phyloP scores from a whole-genome alignment of 192 early-diverging fungal genomes.

The Coemansia sp. region DNA sequence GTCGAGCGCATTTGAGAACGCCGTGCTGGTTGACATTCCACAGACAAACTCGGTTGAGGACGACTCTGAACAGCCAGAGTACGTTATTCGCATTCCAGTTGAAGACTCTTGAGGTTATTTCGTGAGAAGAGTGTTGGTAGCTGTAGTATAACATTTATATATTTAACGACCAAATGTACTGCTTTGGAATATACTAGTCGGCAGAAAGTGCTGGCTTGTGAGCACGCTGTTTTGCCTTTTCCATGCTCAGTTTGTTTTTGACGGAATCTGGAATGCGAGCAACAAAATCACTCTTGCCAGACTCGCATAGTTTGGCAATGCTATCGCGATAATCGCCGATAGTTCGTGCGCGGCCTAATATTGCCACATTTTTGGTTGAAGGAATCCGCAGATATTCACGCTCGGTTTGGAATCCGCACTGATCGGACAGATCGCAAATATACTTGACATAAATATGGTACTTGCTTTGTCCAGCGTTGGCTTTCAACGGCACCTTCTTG shows the following conservation, averaged over 20 bases:
- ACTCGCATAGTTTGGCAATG: slow-evolving; percentile 7
- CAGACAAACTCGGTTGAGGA: slow-evolving; percentile 38
- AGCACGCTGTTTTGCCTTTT: slow-evolving; percentile 26
- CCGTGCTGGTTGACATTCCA: slow-evolving; percentile 42
- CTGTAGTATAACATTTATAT: slow-evolving; percentile 4
- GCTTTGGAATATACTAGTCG: background rate
- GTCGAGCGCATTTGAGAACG: slow-evolving; percentile 52
- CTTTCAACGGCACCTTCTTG: slow-evolving; percentile 51
- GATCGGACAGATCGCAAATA: slow-evolving; percentile 53
- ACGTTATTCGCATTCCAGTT: slow-evolving; percentile 45
- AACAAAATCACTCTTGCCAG: slow-evolving; percentile 21
- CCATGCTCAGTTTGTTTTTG: slow-evolving; percentile 37
- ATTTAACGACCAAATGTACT: background rate
- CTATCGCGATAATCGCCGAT: background rate
- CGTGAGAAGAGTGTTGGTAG: background rate
- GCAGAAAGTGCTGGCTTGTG: background rate
- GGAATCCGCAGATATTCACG: slow-evolving; percentile 74
- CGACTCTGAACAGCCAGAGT: slow-evolving; percentile 47
- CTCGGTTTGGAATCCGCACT: slow-evolving; percentile 62
- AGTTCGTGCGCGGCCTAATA: slow-evolving; percentile 59
- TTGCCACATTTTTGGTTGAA: slow-evolving; percentile 75
- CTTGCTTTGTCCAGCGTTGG: slow-evolving; percentile 56
- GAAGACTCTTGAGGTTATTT: slow-evolving; percentile 12
- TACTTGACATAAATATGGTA: slow-evolving; percentile 70
- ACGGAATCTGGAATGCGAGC: slow-evolving; percentile 42